phyloP scores from a whole-genome alignment of 2,329 filamentous ascomycete species.

The Talaromyces rugulosus region DNA sequence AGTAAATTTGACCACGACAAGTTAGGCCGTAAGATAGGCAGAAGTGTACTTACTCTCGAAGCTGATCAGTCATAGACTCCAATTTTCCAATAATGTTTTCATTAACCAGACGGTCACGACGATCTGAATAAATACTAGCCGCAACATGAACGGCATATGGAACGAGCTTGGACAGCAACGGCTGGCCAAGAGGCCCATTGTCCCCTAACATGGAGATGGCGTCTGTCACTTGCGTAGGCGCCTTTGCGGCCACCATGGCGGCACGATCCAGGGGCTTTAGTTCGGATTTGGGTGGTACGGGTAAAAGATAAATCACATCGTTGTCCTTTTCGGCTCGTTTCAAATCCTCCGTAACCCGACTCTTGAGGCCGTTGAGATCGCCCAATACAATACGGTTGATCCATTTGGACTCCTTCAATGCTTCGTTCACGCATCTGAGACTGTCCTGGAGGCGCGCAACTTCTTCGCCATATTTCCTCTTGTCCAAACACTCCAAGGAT shows the following conservation, averaged over 20 bases:
- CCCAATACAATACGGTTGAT: slow-evolving; percentile 76
- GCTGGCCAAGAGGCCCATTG: slow-evolving; percentile 72
- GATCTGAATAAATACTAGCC: slow-evolving; percentile 90
- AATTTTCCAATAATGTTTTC: slow-evolving; percentile 81
- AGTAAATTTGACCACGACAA: background rate
- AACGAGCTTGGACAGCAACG: slow-evolving; percentile 85
- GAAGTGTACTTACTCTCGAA: slow-evolving; percentile 59
- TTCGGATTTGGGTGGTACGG: slow-evolving; percentile 83
- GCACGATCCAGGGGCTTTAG: slow-evolving; percentile 80
- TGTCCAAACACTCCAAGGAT: slow-evolving; percentile 86
- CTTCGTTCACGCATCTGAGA: slow-evolving; percentile 76
- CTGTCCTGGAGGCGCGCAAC: slow-evolving; percentile 81
- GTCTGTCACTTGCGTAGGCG: slow-evolving; percentile 76
- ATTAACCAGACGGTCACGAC: slow-evolving; percentile 84
- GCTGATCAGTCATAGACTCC: slow-evolving; percentile 71
- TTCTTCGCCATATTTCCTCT: slow-evolving; percentile 91
- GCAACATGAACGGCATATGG: slow-evolving; percentile 95
- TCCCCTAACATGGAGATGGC: slow-evolving; percentile 78
- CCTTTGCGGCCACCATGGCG: slow-evolving; percentile 76
- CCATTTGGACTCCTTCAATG: slow-evolving; percentile 76
- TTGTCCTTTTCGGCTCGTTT: slow-evolving; percentile 95
- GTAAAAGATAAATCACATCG: slow-evolving; percentile 83
- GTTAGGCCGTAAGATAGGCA: background rate
- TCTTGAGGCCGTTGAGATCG: slow-evolving; percentile 79
- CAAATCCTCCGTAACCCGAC: slow-evolving; percentile 76